Evolutionary conservation across 306 rosid species (phyloP), one percentile per base, ranked within the genome.

Genomic region (Cucumis cinereus): DNA sequence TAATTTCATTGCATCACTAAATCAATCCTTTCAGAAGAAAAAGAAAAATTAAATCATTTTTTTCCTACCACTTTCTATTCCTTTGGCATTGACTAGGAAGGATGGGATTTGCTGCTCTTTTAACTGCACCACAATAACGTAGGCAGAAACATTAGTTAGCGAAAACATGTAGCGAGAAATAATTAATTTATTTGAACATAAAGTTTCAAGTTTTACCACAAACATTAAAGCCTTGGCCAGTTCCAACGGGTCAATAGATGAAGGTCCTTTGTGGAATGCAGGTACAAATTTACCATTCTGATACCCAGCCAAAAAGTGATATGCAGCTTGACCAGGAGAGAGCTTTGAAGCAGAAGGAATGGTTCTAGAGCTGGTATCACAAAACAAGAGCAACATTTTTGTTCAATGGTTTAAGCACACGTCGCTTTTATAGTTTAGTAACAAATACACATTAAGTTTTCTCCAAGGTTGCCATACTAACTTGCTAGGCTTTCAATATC

Each of bases 301-400:
- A 80, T 84, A 80, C 64, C 88, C 85, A 20, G 86, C 84, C 55
- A 87, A 60, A 72, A 84, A 82, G 75, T 87, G 90, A 78, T 78
- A 87, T 26, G 88, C 90, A 26, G 86, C 90, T 76, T 84, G 90
- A 41, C 83, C 83, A 73, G 85, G 85, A 40, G 79, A 79, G 59
- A 84, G 88, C 85, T 73, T 84, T 72, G 86, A 87, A 45, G 78
- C 62, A 36, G 82, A 8, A 41, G 86, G 90, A 77, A 84, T 82
- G 45, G 72, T 26, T 66, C 76, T 78, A 19, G 82, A 78, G 66
- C 86, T 87, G 79, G 74, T 72, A 82, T 52, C 70, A 78, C 15
- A 70, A 50, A 77, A 81, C 33, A 54, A 41, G 24, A 54, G 8
- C 41, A 60, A 2, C 52, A 20, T 10, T 20, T 50, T 38, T 57